phyloP scores from a whole-genome alignment of 225 moss, liverwort and hornwort species.

The Neckera pumila region DNA sequence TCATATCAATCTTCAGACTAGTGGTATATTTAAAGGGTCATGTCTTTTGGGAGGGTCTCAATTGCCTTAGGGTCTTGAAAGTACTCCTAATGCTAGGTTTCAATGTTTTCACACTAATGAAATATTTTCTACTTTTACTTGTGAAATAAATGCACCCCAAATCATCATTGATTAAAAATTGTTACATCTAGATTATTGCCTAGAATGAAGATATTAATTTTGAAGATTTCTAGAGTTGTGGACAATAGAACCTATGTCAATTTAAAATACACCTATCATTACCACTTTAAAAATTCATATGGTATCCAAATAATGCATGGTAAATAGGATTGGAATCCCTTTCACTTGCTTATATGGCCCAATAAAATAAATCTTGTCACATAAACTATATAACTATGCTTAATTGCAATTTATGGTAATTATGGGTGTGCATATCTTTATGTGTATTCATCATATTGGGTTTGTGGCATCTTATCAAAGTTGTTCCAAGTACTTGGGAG shows the following conservation, averaged over 20 bases:
- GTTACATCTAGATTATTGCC: too few relatives aligned
- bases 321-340: not conserved
- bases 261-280: not conserved
- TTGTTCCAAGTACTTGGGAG: not conserved
- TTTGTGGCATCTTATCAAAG: not conserved
- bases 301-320: not conserved
- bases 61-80: not conserved
- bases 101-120: fast-evolving
- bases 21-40: not conserved
- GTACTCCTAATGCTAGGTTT: not conserved
- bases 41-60: not conserved
- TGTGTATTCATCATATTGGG: not conserved
- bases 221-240: not conserved
- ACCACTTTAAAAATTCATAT: not conserved
- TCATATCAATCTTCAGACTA: not conserved
- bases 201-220: too few relatives aligned
- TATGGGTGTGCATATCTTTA: not conserved
- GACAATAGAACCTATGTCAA: not conserved
- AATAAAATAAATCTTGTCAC: not conserved
- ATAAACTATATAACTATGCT: not conserved
- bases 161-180: not conserved
- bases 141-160: not conserved
- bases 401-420: not conserved
- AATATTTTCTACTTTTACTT: not conserved
- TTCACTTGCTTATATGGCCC: not conserved